phyloP scores from a whole-genome alignment of 2,329 filamentous ascomycete species.

The Neofusicoccum ribis region DNA sequence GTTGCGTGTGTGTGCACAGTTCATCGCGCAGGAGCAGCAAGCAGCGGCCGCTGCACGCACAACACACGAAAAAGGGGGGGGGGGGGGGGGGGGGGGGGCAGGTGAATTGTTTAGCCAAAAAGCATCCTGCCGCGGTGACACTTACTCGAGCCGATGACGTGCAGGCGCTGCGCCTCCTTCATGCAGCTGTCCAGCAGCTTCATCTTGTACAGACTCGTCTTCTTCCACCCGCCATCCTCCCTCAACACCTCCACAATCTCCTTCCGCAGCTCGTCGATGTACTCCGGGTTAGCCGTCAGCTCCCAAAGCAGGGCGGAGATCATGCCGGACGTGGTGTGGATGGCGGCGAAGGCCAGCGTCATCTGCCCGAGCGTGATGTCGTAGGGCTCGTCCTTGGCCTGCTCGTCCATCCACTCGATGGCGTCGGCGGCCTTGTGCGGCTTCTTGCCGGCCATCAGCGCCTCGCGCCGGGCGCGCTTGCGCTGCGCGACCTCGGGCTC shows the following conservation, averaged over 20 bases:
- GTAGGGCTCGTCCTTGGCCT: constrained; percentile 21
- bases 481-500: constrained; percentile 36
- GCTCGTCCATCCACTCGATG: constrained; percentile 23
- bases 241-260: background rate
- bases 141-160: background rate
- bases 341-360: constrained; percentile 22
- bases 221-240: constrained; percentile 30
- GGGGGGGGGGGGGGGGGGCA: too few relatives aligned
- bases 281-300: background rate
- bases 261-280: constrained; percentile 1
- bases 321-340: constrained; percentile 22
- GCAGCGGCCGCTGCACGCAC: too few relatives aligned
- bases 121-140: background rate
- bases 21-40: too few relatives aligned
- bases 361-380: constrained; percentile 23
- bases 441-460: constrained; percentile 23
- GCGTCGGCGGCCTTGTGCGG: constrained; percentile 17
- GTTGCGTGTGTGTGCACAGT: too few relatives aligned
- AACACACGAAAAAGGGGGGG: too few relatives aligned
- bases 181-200: constrained; percentile 46
- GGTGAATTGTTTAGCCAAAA: background rate
- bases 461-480: constrained; percentile 17
- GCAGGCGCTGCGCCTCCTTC: constrained; percentile 41
- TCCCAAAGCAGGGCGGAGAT: background rate
- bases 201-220: constrained; percentile 40